Base-by-base conservation (phyloP, 148 eudicot species). In the Diospyros kaki region DNA sequence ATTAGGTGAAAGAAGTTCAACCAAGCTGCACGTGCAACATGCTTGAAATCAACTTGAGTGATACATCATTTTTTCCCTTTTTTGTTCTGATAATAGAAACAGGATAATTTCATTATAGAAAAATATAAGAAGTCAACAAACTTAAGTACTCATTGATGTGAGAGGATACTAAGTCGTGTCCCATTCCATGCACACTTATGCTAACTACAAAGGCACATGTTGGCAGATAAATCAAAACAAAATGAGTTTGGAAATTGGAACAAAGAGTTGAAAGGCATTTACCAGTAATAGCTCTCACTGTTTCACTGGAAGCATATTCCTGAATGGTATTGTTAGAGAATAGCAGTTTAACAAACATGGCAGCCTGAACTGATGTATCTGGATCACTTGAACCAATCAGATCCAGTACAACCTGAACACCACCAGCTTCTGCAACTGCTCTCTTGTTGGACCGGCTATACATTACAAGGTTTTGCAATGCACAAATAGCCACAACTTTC, bases 381-480 rank as follows among this genome's bases (percentile, higher is more conserved):
- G 91, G 94, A 76, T 93, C 98, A 83, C 98, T 91, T 9, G 99
- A 92, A 77, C 91, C 85, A 80, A 95, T 91, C 83, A 95, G 83
- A 85, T 93, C 99, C 66, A 95, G 89, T 73, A 95, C 80, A 68
- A 93, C 91, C 83, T 91, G 98, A 79, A 95, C 96, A 54, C 98
- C 99, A 68, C 97, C 98, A 74, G 97, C 97, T 85, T 95, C 99
- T 54, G 97, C 99, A 82, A 95, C 98, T 45, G 99, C 99, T 85
- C 98, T 90, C 80, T 95, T 95, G 79, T 95, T 95, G 65, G 97
- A 88, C 71, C 97, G 84, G 77, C 97, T 95, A 79, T 85, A 87
- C 89, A 90, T 91, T 12, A 95, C 99, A 69, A 95, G 97, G 77
- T 95, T 95, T 81, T 95, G 98, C 75, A 95, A 83, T 43, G 99